These are phyloP conservation scores for Umbelopsis ramanniana DNA, from an alignment of 192 early-diverging fungal genomes.

Conservation along the genomic window DNA sequence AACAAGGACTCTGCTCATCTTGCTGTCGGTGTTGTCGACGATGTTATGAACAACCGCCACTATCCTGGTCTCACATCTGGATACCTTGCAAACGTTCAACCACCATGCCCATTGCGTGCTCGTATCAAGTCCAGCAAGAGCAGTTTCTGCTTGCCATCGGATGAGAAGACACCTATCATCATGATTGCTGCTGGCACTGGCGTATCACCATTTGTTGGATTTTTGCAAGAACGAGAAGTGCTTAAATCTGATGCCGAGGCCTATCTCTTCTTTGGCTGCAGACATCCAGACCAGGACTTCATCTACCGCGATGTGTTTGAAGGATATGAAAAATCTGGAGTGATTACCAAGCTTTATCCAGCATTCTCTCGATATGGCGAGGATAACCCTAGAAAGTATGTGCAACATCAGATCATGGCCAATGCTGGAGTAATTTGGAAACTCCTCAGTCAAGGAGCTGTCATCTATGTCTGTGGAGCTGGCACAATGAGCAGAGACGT, in stretches of 20 bases:
- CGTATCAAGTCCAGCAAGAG: conserved; percentile 37
- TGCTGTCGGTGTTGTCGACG: conserved; percentile 40
- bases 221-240: conserved; percentile 56
- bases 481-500: conserved; percentile 37
- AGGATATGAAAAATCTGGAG: conserved; percentile 45
- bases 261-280: conserved; percentile 85
- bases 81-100: conserved; percentile 24
- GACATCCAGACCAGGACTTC: conserved; percentile 68
- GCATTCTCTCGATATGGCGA: conserved; percentile 65
- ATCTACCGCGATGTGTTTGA: conserved; percentile 72
- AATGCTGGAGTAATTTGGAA: conserved; percentile 34
- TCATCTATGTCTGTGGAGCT: conserved; percentile 36
- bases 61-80: conserved; percentile 43
- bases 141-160: conserved; percentile 66
- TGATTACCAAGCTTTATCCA: conserved; percentile 61
- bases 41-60: conserved; percentile 27
- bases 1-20: conserved; percentile 29
- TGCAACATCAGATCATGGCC: conserved; percentile 41
- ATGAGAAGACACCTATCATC: conserved; percentile 66
- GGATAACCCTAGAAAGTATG: conserved; percentile 53
- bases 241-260: conserved; percentile 16
- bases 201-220: conserved; percentile 89
- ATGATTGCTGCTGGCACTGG: conserved; percentile 96
- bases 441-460: conserved; percentile 17
- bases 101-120: conserved; percentile 22